Percentiles rank a stretch among this genome's conserved stretches.
Evolutionary conservation across 495 filamentous ascomycete species (phyloP).

Genomic region (Talaromyces ruber): DNA sequence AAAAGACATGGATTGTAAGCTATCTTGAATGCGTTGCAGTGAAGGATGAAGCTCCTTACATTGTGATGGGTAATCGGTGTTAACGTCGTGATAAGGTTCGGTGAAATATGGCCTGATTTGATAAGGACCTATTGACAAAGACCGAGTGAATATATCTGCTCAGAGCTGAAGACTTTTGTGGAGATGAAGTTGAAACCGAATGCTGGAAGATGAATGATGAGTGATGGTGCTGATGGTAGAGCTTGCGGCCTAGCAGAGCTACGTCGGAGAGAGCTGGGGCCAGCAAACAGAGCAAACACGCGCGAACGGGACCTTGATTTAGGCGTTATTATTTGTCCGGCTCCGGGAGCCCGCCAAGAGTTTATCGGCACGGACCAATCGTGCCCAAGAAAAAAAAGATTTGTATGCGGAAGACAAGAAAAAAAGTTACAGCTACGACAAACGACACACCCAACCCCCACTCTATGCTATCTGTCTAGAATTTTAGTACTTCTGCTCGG

Average conservation of each 20-base stretch:
- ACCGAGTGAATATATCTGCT: neutral
- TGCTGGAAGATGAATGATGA: constrained; percentile 10
- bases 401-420: constrained; percentile 1
- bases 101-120: neutral
- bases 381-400: constrained; percentile 1
- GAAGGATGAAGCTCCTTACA: constrained; percentile 7
- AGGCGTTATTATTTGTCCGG: constrained; percentile 10
- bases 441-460: neutral
- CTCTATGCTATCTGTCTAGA: neutral
- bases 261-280: neutral
- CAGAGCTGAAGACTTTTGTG: neutral
- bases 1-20: constrained; percentile 1
- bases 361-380: constrained; percentile 9
- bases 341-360: constrained; percentile 1
- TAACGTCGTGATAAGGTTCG: neutral
- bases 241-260: constrained; percentile 4
- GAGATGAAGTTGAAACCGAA: constrained; percentile 7
- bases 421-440: neutral
- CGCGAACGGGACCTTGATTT: constrained; percentile 1
- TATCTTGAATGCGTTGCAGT: constrained; percentile 8
- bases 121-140: neutral
- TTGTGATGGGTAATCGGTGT: neutral
- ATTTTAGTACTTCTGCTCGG: neutral
- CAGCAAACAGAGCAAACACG: constrained; percentile 1
- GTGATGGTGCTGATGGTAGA: constrained; percentile 9